These are phyloP conservation scores for Leishmania guyanensis DNA, from an alignment of 208 protist genomes.

Conservation along the genomic window DNA sequence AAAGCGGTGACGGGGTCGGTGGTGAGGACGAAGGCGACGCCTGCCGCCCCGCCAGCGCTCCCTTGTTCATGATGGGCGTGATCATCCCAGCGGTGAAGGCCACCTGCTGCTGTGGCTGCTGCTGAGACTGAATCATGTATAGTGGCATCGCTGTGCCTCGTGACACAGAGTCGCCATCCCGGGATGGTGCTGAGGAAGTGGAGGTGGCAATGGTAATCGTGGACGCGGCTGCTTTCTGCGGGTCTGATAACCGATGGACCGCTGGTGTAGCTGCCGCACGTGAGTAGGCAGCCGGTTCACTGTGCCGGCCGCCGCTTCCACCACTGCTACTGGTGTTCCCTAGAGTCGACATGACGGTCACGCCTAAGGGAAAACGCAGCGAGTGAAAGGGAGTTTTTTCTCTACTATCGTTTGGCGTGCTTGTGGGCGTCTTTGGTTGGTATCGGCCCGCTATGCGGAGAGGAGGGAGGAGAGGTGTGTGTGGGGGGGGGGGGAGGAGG, in stretches of 20 bases:
- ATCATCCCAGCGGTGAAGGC: neutral
- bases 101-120: neutral
- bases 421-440: neutral
- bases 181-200: conserved; percentile 2
- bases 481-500: neutral
- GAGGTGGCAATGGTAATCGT: neutral
- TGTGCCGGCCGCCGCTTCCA: neutral
- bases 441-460: neutral
- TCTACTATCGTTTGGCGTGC: neutral
- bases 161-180: neutral
- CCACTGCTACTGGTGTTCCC: neutral
- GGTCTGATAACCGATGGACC: neutral
- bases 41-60: neutral
- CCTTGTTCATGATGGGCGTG: neutral
- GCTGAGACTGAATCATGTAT: neutral
- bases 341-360: neutral
- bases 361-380: neutral
- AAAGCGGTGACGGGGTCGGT: conserved; percentile 21
- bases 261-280: neutral
- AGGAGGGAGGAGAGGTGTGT: neutral
- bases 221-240: neutral
- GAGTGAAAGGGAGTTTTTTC: neutral
- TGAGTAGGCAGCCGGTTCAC: neutral
- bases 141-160: neutral
- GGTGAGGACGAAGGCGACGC: conserved; percentile 14